Conservation (phyloP, 1,284 basidiomycete genomes). For the Ustilago sp. region DNA sequence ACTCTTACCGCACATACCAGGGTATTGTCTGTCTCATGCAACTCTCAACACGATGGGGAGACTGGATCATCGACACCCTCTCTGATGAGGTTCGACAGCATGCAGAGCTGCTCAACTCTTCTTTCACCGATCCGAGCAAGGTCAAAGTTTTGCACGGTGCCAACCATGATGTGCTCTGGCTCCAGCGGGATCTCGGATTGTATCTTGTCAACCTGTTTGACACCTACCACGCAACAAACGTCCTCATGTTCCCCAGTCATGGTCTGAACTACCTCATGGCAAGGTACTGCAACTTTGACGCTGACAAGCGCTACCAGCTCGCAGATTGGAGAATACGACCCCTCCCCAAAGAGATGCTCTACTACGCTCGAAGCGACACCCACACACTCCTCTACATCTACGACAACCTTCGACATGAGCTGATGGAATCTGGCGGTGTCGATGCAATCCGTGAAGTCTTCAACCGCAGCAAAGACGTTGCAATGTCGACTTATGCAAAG, state of each 20-base stretch:
- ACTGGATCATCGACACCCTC: constrained; percentile 88
- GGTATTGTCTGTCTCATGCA: constrained; percentile 94
- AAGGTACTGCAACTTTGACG: constrained; percentile 88
- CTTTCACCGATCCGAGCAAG: constrained; percentile 84
- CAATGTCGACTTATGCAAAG: constrained; percentile 65
- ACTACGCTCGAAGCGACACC: constrained; percentile 94
- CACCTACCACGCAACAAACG: constrained; percentile 91
- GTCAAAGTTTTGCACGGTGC: constrained; percentile 90
- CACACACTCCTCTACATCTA: constrained; percentile 94
- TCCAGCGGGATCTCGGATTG: constrained; percentile 93
- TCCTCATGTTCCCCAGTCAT: constrained; percentile 78
- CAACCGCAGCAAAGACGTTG: constrained; percentile 56
- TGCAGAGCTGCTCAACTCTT: constrained; percentile 75
- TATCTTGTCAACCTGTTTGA: constrained; percentile 96
- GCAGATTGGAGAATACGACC: constrained; percentile 97
- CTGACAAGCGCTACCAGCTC: constrained; percentile 94
- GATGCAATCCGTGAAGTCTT: constrained; percentile 64
- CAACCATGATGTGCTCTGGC: constrained; percentile 92
- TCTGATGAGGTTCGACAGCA: constrained; percentile 77
- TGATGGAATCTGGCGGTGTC: constrained; percentile 73
- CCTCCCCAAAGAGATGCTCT: constrained; percentile 86
- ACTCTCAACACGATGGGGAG: constrained; percentile 80
- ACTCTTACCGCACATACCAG: constrained; percentile 83
- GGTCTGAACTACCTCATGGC: constrained; percentile 86
- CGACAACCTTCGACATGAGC: constrained; percentile 87